Evolutionary conservation across 1,284 basidiomycete genomes (phyloP), one percentile per base, ranked within the genome.

Genomic region (Tranzscheliella williamsii): DNA sequence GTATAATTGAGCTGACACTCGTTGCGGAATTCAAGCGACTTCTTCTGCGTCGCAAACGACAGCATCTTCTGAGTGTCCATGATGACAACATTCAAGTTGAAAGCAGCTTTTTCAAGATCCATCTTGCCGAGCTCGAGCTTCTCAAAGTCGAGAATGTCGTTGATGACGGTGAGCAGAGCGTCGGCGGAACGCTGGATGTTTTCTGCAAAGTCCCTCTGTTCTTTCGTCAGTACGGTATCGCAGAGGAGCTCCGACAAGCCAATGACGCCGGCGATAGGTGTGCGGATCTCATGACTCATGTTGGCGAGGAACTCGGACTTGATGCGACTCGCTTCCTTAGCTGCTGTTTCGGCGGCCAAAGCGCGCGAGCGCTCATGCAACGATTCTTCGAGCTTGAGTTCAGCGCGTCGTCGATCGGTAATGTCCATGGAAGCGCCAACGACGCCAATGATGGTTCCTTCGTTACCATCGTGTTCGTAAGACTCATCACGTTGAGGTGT

Each of bases 271-370:
- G 79, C 74, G 4, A 81, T 73, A 1, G 81, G 80, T 17, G 77
- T 80, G 21, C 81, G 71, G 15, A 81, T 78, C 67, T 82, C 80
- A 65, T 81, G 81, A 24, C 76, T 78, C 67, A 78, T 72, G 72
- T 76, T 54, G 67, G 76, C 42, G 68, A 80, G 24, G 70, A 76
- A 57, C 68, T 78, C 46, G 62, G 80, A 66, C 76, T 80, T 79
- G 79, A 82, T 73, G 79, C 81, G 55, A 80, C 80, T 74, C 78
- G 81, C 79, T 79, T 81, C 81, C 80, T 81, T 55, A 72, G 78
- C 78, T 2, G 77, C 77, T 0, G 70, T 72, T 46, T 79, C 78
- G 15, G 73, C 71, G 3, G 77, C 78, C 16, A 74, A 65, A 1
- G 78, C 69, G 7, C 67, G 53, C 13, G 71, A 65, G 24, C 70